Base-by-base conservation (phyloP, 352 stramenopile genomes). In the Pythium plurisporium region DNA sequence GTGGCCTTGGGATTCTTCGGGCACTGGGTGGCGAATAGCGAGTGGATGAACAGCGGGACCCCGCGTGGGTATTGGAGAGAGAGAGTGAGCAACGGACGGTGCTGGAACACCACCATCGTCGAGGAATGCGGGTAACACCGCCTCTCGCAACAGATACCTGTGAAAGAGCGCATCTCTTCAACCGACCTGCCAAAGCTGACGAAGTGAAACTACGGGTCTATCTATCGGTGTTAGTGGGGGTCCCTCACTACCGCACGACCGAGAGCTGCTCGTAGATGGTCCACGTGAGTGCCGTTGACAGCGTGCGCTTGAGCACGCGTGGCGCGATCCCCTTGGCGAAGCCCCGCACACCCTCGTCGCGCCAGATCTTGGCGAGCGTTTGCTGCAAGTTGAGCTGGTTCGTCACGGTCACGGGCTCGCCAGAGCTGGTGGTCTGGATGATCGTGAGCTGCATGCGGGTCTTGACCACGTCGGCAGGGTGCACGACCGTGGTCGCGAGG, bases 251-350 rank as follows among this genome's bases (percentile, higher is more conserved):
- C 45, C 70, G 69, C 43, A 57, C 41, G 34, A 88, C 59, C 4
- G 79, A 88, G 22, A 94, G 69, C 45, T 92, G 76, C 81, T 99
- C 97, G 78, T 99, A 99, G 45, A 98, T 98, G 12, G 96, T 99
- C 97, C 97, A 99, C 15, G 91, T 98, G 60, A 99, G 96, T 17
- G 97, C 97, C 4, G 98, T 98, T n/a, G 93, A 96, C 27, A 98
- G 94, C 36, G 97, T 97, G 55, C 98, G 96, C 46, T 98, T 96
- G 47, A 99, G 66, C 29, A 99, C 82, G 23, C 97, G 82, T 15
- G 97, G 94, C 36, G 89, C 62, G 30, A 98, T 88, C 37, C 97
- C 97, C 47, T 94, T 87, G 43, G 95, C 96, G 59, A 99, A 98
- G 40, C 95, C 97, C 0, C 67, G 62, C 31, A 68, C 48, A 42